These are phyloP conservation scores for Meredithiella fracta DNA, from an alignment of 2,329 filamentous ascomycete species.

Conservation along the genomic window DNA sequence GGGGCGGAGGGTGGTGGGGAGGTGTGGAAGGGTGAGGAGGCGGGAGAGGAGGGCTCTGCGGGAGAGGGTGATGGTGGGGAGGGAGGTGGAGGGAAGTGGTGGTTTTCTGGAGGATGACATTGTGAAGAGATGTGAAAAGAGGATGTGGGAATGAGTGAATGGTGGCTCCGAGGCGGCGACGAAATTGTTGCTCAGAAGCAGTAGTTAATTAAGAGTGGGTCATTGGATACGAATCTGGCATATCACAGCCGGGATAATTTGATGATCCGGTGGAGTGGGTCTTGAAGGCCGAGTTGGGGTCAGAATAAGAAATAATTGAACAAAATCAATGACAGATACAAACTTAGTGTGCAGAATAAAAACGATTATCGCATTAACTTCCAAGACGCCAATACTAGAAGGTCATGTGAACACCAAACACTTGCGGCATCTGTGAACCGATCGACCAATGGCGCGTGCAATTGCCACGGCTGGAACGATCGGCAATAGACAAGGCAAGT, in stretches of 20 bases:
- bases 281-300: background rate
- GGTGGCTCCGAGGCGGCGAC: too few relatives aligned
- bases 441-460: background rate
- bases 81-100: background rate
- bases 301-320: background rate
- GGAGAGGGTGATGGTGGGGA: background rate
- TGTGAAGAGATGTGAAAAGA: background rate
- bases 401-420: too few relatives aligned
- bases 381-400: too few relatives aligned
- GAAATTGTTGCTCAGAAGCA: too few relatives aligned
- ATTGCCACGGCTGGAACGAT: background rate
- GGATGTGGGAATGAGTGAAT: too few relatives aligned
- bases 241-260: too few relatives aligned
- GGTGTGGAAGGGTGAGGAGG: conserved; percentile 17
- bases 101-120: background rate
- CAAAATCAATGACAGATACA: too few relatives aligned
- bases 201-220: too few relatives aligned
- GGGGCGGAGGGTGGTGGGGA: conserved; percentile 38
- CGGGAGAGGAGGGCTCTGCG: conserved; percentile 11
- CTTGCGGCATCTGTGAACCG: background rate
- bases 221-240: too few relatives aligned
- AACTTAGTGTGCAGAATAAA: too few relatives aligned
- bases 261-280: too few relatives aligned
- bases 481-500: background rate
- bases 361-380: too few relatives aligned